Percentiles rank a stretch among this genome's conserved stretches.
These are phyloP conservation scores for Lactarius hengduanensis DNA, from an alignment of 768 basidiomycete genomes.

Conservation along the genomic window DNA sequence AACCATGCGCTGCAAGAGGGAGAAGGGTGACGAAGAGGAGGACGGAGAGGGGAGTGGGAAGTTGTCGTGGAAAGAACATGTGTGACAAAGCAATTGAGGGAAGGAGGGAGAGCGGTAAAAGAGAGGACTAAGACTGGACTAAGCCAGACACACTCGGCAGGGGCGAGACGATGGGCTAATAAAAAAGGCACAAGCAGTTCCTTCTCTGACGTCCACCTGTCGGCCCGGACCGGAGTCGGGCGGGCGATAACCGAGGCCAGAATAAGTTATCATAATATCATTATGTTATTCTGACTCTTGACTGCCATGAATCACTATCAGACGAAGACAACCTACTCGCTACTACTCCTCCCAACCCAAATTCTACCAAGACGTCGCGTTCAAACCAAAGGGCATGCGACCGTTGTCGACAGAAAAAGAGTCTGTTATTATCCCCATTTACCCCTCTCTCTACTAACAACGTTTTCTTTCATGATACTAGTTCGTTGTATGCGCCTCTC, in stretches of 20 bases:
- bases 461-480: too few relatives aligned
- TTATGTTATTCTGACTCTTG: too few relatives aligned
- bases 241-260: neutral
- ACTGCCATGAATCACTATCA: slow-evolving; percentile 19
- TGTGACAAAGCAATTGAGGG: neutral
- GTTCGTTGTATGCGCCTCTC: slow-evolving; percentile 25
- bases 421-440: slow-evolving; percentile 10
- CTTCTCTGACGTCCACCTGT: too few relatives aligned
- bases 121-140: neutral
- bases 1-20: slow-evolving; percentile 18
- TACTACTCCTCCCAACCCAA: neutral
- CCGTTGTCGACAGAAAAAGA: slow-evolving; percentile 29
- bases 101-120: neutral
- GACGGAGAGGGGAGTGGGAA: neutral
- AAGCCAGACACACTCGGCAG: too few relatives aligned
- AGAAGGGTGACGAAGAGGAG: slow-evolving; percentile 6
- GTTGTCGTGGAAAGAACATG: slow-evolving; percentile 4
- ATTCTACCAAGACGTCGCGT: slow-evolving; percentile 23
- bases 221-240: neutral
- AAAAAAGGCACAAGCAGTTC: neutral
- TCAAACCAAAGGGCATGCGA: slow-evolving; percentile 29
- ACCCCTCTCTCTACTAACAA: neutral
- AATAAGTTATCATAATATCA: neutral
- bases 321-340: slow-evolving; percentile 17
- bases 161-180: neutral